Evolutionary conservation across 305 asterid species (phyloP), one percentile per base, ranked within the genome.

Genomic region (Rubia tinctorum): DNA sequence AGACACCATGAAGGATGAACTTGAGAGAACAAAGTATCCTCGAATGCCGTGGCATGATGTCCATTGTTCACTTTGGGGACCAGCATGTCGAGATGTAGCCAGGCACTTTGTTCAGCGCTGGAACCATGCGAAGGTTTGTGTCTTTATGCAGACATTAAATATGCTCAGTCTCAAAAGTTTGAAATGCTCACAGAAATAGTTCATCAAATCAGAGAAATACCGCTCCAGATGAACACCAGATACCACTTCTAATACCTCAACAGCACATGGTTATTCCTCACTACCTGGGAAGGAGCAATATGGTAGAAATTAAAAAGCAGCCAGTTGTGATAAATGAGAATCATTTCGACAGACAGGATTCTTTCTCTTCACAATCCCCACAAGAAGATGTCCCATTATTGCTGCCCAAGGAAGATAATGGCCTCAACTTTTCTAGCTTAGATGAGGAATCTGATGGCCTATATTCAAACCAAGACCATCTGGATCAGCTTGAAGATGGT

Each of bases 41-140:
- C 97, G 98, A 73, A 94, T 94, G 98, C 97, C 98, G 73, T 94
- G 98, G 98, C 98, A 94, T 88, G 98, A 94, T 80, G 98, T 94
- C 66, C 98, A 94, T 77, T 94, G 98, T 83, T 95, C 98, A 73
- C 86, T 94, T 64, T 94, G 98, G 98, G 98, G 98, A 49, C 93
- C 97, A 6, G 93, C 97, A 30, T 91, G 98, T 82, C 97, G 95
- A 76, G 98, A 94, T 82, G 87, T 88, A 73, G 98, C 98, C 75
- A 87, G 98, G 61, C 98, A 95, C 81, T 95, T 95, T 86, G 98
- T 95, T 74, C 97, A 93, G 83, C 87, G 98, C 20, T 95, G 98
- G 99, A 95, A 95, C 84, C 88, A 93, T 82, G 98, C 98, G 1
- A 95, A 93, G 97, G 99, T 92, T 76, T 49, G 71, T 22, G 42